phyloP scores from a whole-genome alignment of 352 stramenopile species.

The Phytophthora pistaciae region DNA sequence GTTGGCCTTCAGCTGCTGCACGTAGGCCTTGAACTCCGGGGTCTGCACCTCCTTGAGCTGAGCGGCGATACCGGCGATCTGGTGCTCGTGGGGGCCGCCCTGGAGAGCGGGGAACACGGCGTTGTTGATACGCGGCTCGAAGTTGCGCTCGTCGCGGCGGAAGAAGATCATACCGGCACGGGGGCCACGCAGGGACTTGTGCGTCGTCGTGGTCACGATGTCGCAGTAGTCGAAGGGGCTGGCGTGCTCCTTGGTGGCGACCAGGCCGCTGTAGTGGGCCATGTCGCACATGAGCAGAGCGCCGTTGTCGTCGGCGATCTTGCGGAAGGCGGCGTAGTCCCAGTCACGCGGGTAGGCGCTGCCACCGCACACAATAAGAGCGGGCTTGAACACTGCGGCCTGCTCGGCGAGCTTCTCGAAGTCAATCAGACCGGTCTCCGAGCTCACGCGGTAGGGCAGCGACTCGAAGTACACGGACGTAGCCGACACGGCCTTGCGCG shows the following conservation, averaged over 20 bases:
- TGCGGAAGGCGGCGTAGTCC: constrained; percentile 97
- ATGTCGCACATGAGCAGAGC: constrained; percentile 99
- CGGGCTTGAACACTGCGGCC: constrained; percentile 97
- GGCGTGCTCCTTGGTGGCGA: constrained; percentile 95
- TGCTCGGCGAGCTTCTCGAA: constrained; percentile 96
- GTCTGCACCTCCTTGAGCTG: constrained; percentile 98
- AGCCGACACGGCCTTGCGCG: constrained; percentile 98
- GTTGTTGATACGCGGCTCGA: constrained; percentile 97
- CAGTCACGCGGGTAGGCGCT: constrained; percentile 99
- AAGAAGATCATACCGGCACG: constrained; percentile 99
- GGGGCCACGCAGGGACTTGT: constrained; percentile 98
- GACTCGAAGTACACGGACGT: constrained; percentile 99
- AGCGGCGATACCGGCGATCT: constrained; percentile 98
- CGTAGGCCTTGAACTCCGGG: constrained; percentile 98
- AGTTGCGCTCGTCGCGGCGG: constrained; percentile 94
- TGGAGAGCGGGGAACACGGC: constrained; percentile 99
- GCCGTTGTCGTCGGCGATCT: constrained; percentile 98
- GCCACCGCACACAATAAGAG: constrained; percentile 97
- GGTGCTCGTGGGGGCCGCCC: constrained; percentile 97
- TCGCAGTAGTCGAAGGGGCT: constrained; percentile 99
- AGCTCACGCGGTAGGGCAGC: constrained; percentile 97
- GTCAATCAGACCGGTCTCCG: constrained; percentile 97
- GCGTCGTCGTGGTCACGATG: constrained; percentile 99
- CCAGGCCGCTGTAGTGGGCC: constrained; percentile 99
- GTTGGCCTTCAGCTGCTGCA: constrained; percentile 95